phyloP scores from a whole-genome alignment of 495 filamentous ascomycete genomes.

The Penicillium herquei region DNA sequence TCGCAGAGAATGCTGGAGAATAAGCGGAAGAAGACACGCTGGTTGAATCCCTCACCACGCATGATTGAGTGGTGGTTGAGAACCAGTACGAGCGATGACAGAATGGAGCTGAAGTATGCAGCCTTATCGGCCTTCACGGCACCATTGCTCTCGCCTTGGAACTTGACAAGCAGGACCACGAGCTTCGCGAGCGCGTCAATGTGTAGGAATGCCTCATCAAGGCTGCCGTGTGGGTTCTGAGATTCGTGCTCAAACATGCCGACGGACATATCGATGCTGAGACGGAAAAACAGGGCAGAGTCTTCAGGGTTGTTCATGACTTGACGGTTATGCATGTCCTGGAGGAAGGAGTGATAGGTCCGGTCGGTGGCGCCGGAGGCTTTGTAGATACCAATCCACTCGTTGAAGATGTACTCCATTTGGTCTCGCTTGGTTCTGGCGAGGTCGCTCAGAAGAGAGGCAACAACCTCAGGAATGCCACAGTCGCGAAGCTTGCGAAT shows the following conservation, averaged over 20 bases:
- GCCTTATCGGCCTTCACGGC: slow-evolving; percentile 59
- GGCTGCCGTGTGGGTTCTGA: slow-evolving; percentile 55
- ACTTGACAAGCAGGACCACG: slow-evolving; percentile 69
- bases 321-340: slow-evolving; percentile 72
- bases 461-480: slow-evolving; percentile 53
- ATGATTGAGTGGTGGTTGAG: slow-evolving; percentile 82
- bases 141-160: slow-evolving; percentile 58
- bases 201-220: slow-evolving; percentile 69
- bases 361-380: slow-evolving; percentile 69
- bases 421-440: slow-evolving; percentile 66
- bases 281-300: slow-evolving; percentile 72
- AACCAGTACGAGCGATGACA: slow-evolving; percentile 74
- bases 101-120: slow-evolving; percentile 68
- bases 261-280: slow-evolving; percentile 77
- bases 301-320: slow-evolving; percentile 71
- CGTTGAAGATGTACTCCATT: slow-evolving; percentile 89
- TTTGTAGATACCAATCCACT: slow-evolving; percentile 85
- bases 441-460: slow-evolving; percentile 47
- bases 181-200: slow-evolving; percentile 89
- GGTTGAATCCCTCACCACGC: slow-evolving; percentile 77
- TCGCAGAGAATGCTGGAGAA: slow-evolving; percentile 83
- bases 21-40: slow-evolving; percentile 87
- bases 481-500: slow-evolving; percentile 68
- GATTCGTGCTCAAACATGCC: slow-evolving; percentile 68
- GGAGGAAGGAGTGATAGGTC: slow-evolving; percentile 71